Evolutionary conservation across 768 basidiomycete species (phyloP).

Genomic region (Lepiota brunneoincarnata): DNA sequence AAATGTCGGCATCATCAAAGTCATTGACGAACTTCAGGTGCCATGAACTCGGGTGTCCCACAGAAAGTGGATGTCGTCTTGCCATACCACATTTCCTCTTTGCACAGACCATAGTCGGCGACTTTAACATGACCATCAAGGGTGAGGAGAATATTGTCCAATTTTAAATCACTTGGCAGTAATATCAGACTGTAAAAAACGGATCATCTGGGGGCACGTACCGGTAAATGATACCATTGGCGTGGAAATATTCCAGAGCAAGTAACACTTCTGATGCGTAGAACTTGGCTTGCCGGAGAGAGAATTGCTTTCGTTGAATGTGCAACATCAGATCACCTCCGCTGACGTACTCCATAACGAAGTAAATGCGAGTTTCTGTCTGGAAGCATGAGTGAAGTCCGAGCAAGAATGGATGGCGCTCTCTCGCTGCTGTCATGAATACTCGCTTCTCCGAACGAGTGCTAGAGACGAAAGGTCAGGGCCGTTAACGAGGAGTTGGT

Average conservation of each 20-base stretch:
- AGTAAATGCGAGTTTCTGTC: slow-evolving; percentile 98
- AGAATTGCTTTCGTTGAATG: slow-evolving; percentile 99
- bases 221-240: slow-evolving; percentile 99
- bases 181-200: neutral
- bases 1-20: slow-evolving; percentile 3
- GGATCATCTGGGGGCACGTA: slow-evolving; percentile 30
- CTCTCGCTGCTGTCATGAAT: slow-evolving; percentile 93
- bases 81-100: slow-evolving; percentile 98
- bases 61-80: slow-evolving; percentile 98
- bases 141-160: slow-evolving; percentile 96
- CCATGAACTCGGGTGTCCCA: slow-evolving; percentile 99
- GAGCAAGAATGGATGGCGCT: slow-evolving; percentile 96
- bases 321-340: slow-evolving; percentile 99
- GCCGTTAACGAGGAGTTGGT: neutral
- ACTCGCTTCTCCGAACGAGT: slow-evolving; percentile 99
- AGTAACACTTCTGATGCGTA: slow-evolving; percentile 96
- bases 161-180: slow-evolving; percentile 79
- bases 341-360: slow-evolving; percentile 99
- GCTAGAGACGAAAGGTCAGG: slow-evolving; percentile 36
- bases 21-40: slow-evolving; percentile 77
- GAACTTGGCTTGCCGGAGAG: slow-evolving; percentile 97
- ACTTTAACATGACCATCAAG: slow-evolving; percentile 98
- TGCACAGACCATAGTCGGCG: slow-evolving; percentile 98
- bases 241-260: slow-evolving; percentile 96
- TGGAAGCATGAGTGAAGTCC: slow-evolving; percentile 99